phyloP scores from a whole-genome alignment of 139 green algal genomes.

The Spirogloea muscicola region DNA sequence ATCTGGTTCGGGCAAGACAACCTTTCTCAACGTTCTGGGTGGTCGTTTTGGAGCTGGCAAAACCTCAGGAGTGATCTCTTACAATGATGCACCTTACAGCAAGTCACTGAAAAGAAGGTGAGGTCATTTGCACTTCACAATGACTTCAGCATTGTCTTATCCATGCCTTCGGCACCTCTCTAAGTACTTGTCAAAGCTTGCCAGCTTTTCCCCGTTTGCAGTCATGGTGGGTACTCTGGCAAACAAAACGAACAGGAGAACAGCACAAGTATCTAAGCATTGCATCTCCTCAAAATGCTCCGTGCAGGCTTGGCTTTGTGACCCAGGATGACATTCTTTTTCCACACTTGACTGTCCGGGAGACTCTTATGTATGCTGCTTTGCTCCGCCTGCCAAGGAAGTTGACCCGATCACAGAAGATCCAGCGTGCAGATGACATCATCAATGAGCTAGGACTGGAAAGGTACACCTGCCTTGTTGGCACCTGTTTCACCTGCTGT shows the following conservation, averaged over 20 bases:
- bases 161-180: too few species aligned
- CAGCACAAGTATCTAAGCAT: too few species aligned
- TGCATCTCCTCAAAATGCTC: too few species aligned
- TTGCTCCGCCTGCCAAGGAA: conserved; percentile 31
- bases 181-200: too few species aligned
- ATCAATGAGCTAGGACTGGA: conserved; percentile 26
- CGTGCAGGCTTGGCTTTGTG: conserved; percentile 38
- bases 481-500: too few species aligned
- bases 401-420: conserved; percentile 38
- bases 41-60: background rate
- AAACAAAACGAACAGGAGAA: too few species aligned
- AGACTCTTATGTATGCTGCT: conserved; percentile 47
- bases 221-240: too few species aligned
- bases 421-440: conserved; percentile 11
- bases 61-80: conserved; percentile 12
- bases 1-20: conserved; percentile 37
- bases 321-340: conserved; percentile 61
- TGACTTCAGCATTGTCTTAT: too few species aligned
- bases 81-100: conserved; percentile 26
- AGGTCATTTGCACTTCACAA: too few species aligned
- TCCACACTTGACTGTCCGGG: conserved; percentile 52
- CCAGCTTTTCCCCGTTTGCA: too few species aligned
- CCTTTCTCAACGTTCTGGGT: conserved; percentile 33
- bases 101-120: conserved; percentile 35
- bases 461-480: too few species aligned